Base-by-base conservation (phyloP, 2,329 filamentous ascomycete genomes). In the Ceratocystis papillata region DNA sequence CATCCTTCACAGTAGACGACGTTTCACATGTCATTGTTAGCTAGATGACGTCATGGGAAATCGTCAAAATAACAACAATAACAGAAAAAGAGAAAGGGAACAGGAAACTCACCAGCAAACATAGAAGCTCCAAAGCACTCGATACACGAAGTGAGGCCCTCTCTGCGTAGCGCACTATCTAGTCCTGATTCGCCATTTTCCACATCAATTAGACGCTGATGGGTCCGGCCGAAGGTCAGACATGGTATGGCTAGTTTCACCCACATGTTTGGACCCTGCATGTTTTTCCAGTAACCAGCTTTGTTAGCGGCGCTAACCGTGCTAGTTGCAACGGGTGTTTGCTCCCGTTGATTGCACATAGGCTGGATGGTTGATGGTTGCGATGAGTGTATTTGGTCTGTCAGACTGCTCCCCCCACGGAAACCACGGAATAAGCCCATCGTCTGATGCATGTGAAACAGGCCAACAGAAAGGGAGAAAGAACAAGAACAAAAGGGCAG, bases 1-100 rank as follows among this genome's bases (percentile, higher is more conserved):
- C 67, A 68, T 37, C 64, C 67, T 68, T 46, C 10, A 67, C 15
- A 62, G 28, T 5, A 41, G 33, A 22, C 20, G 44, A 61, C 48
- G 50, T 67, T 67, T 67, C 66, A 67, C 63, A 67, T 67, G 66
- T 15, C 53, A 57, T 53, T 28, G 53, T 67, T 65, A 67, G 63
- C 30, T 15, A 33, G 28, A 66, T 65, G 65, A 65, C 61, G 67
- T 66, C 65, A 65, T 48, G 20, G 25, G 28, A 10, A 25, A 48
- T n/a, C 25, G 20, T 17, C 28, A 50, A 22, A 62, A 41, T 28
- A 53, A 62, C 12, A 33, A 25, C 17, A 20, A 25, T 10, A 8
- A 53, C 28, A 17, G n/a, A 57, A 46, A 37, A 46, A 28, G 33
- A 45, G 5, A 37, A 64, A 25, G 17, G 45, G 10, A 37, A 50